Base-by-base conservation (phyloP, 805 yeast genomes). In the Wickerhamiella kazuoi region DNA sequence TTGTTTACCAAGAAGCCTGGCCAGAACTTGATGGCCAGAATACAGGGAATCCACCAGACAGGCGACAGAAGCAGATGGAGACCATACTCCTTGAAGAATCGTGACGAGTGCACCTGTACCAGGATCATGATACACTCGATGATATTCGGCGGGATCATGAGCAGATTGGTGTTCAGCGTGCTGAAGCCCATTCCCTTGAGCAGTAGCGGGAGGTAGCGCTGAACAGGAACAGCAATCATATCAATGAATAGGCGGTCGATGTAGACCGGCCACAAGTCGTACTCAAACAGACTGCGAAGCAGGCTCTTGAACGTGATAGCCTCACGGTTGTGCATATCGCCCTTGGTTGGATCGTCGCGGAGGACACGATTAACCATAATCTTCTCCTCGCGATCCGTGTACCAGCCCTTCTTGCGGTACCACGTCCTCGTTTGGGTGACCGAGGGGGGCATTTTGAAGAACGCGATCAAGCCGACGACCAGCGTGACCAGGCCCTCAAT, bases 261-360 rank as follows among this genome's bases (percentile, higher is more conserved):
- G 45, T 70, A 72, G 29, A 72, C 52, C 21, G 79, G 79, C 69
- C 75, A 63, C 43, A 73, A 41, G 50, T 71, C 69, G 49, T 60
- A 70, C 49, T 75, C 79, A 1, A 46, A 33, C 11, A 72, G 37
- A 3, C 71, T 56, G 17, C 55, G 47, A 46, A 57, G 51, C 15
- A 75, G 45, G 52, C 59, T 62, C 35, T 51, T 60, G 4, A 58
- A 45, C 2, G 64, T 52, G 16, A 75, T 51, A 4, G 74, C 72
- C 46, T 69, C 69, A 50, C 77, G 61, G 50, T 74, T 74, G 50
- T 73, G 63, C 79, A 73, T 72, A 44, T 71, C 77, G 19, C 79
- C 78, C 59, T 69, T 69, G 9, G 65, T 49, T 18, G 80, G 80
- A 49, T 75, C 81, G 50, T 75, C 79, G 46, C 79, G 57, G 38